Evolutionary conservation across 495 filamentous ascomycete genomes (phyloP).

Genomic region (Neurospora sp.): DNA sequence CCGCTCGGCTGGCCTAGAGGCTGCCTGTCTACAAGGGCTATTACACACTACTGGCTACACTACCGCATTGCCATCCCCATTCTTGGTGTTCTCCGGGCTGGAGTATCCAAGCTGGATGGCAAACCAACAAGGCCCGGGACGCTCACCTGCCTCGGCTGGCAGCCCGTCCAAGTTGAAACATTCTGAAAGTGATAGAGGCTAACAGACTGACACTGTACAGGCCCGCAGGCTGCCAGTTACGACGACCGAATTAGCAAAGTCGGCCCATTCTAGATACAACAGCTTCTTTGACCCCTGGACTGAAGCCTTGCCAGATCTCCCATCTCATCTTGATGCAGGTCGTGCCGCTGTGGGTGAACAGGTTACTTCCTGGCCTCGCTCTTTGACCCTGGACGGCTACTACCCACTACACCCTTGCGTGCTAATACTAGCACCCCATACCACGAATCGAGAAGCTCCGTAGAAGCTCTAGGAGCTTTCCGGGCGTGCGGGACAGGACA

Average conservation of each 20-base stretch:
- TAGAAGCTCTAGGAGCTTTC: constrained; percentile 14
- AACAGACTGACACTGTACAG: neutral
- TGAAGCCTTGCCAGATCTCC: constrained; percentile 19
- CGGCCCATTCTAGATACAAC: constrained; percentile 12
- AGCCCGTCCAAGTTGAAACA: neutral
- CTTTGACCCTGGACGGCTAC: constrained; percentile 5
- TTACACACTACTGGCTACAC: neutral
- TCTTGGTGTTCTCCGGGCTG: neutral
- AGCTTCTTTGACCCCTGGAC: neutral
- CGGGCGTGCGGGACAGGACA: constrained; percentile 20
- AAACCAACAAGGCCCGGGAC: neutral
- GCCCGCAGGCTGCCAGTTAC: neutral
- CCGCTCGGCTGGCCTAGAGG: neutral
- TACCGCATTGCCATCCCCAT: neutral
- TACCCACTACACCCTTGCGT: constrained; percentile 20
- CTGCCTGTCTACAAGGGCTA: neutral
- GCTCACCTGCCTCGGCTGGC: neutral
- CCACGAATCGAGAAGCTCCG: constrained; percentile 26
- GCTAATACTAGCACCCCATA: constrained; percentile 12
- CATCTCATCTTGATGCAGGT: constrained; percentile 11
- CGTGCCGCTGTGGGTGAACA: constrained; percentile 14
- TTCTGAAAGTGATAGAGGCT: neutral
- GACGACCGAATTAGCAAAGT: constrained; percentile 1
- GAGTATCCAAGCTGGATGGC: neutral
- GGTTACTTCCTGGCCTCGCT: constrained; percentile 6